Evolutionary conservation across 1,139 yeast genomes (phyloP), one percentile per base, ranked within the genome.

Genomic region (Dujonia santamariae): DNA sequence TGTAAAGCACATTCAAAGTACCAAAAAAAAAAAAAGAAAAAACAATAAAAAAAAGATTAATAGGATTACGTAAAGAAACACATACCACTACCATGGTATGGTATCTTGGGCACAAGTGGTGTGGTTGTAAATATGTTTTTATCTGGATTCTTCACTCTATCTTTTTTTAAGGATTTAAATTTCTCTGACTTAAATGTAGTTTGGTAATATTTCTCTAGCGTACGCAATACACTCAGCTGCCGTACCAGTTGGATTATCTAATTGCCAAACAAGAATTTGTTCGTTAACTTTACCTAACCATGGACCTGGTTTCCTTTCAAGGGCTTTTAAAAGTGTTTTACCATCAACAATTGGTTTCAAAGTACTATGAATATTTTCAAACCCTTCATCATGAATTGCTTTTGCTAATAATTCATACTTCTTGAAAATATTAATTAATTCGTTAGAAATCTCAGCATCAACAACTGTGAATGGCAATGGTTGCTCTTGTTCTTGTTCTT

Each of bases 241-340:
- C 1, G 72, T 53, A 7, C 70, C 69, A 0, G 48, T 50, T 0
- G 95, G 95, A 46, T 85, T 57, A 42, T 83, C 88, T 39, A 87
- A 63, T 56, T 88, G 96, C 85, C 90, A 83, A 11, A 67, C 58
- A 29, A 86, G 54, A 7, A 85, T 69, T 29, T 68, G 59, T 11
- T 75, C 76, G 38, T 76, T 72, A 8, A 80, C 60, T 19, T 59
- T 58, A 7, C 77, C 67, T 70, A 87, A 67, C 96, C 96, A 87
- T 4, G 90, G 88, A 0, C 97, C 97, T 0, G 92, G 87, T 51
- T 81, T 83, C 37, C 63, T 65, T 12, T 67, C 59, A 16, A 83
- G 59, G 12, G 66, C 59, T 32, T 67, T 61, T 33, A 73, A 62
- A 32, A 87, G 56, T 21, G 75, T 72, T 44, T 80, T 85, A 15